A percentile compares a stretch with the other conserved stretches of the same genome.
phyloP scores from a whole-genome alignment of 1,139 yeast genomes.

The Geotrichum histeridarum region DNA sequence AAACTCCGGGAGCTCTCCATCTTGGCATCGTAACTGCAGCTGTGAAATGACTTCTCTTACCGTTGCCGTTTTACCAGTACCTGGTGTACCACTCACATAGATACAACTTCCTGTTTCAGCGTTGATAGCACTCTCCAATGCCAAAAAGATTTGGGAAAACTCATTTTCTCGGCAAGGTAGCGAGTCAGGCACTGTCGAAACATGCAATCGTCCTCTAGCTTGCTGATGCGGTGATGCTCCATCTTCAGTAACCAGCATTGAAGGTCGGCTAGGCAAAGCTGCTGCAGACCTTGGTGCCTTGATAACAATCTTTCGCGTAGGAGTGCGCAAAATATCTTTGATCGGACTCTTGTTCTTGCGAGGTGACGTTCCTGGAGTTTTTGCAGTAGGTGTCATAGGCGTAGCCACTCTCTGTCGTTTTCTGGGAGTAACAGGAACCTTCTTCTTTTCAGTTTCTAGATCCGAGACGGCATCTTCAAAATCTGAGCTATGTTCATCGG shows the following conservation, averaged over 20 bases:
- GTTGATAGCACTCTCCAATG: slow-evolving; percentile 69
- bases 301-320: slow-evolving; percentile 12
- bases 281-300: slow-evolving; percentile 13
- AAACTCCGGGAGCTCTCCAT: slow-evolving; percentile 53
- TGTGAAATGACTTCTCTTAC: slow-evolving; percentile 78
- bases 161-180: slow-evolving; percentile 89
- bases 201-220: slow-evolving; percentile 57
- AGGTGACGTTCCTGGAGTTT: slow-evolving; percentile 11
- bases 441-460: not conserved
- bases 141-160: slow-evolving; percentile 64
- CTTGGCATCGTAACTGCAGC: slow-evolving; percentile 41
- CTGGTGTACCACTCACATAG: slow-evolving; percentile 95
- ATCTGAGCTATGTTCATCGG: not conserved
- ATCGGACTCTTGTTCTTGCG: slow-evolving; percentile 13
- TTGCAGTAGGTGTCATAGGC: slow-evolving; percentile 6
- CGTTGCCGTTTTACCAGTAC: slow-evolving; percentile 95
- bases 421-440: slow-evolving; percentile 13
- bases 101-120: slow-evolving; percentile 76
- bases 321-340: slow-evolving; percentile 16
- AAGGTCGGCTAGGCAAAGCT: not conserved
- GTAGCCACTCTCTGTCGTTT: slow-evolving; percentile 4
- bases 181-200: slow-evolving; percentile 56
- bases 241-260: not conserved
- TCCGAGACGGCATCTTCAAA: slow-evolving; percentile 4
- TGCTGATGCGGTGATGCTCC: slow-evolving; percentile 6